A percentile compares a stretch with the other conserved stretches of the same genome.
These are phyloP conservation scores for Debaryomyces sp. DNA, from an alignment of 1,139 yeast species.

Conservation along the genomic window DNA sequence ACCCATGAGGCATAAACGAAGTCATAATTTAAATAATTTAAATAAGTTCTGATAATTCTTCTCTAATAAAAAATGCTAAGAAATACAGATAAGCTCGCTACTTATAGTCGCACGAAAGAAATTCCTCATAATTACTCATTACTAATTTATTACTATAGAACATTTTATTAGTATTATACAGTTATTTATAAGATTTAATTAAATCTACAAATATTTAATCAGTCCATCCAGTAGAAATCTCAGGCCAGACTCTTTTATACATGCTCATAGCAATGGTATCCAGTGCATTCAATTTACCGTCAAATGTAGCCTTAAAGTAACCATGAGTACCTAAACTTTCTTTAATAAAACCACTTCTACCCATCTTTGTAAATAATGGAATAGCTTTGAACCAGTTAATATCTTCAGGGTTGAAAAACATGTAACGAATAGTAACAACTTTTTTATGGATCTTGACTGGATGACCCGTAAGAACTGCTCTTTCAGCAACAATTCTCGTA, in stretches of 20 bases:
- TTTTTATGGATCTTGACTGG: slow-evolving; percentile 94
- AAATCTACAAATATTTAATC: slow-evolving; percentile 15
- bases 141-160: neutral
- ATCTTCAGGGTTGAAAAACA: slow-evolving; percentile 94
- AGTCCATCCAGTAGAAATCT: slow-evolving; percentile 37
- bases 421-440: slow-evolving; percentile 90
- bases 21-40: slow-evolving; percentile 18
- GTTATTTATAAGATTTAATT: neutral
- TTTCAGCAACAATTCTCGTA: slow-evolving; percentile 81
- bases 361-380: slow-evolving; percentile 89
- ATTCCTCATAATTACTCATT: neutral
- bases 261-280: slow-evolving; percentile 94
- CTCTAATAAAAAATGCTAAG: neutral
- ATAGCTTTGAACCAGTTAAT: slow-evolving; percentile 88
- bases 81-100: neutral
- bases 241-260: slow-evolving; percentile 94
- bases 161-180: slow-evolving; percentile 3
- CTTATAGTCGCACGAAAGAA: neutral
- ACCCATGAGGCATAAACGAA: slow-evolving; percentile 33
- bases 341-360: slow-evolving; percentile 91
- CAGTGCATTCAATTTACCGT: slow-evolving; percentile 86
- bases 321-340: slow-evolving; percentile 98
- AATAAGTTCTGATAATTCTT: neutral
- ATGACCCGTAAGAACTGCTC: slow-evolving; percentile 89
- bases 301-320: slow-evolving; percentile 93